Percentiles rank a stretch among this genome's conserved stretches.
Conservation (phyloP, 2,329 filamentous ascomycete genomes). For the Alternaria hordeiaustralica region DNA sequence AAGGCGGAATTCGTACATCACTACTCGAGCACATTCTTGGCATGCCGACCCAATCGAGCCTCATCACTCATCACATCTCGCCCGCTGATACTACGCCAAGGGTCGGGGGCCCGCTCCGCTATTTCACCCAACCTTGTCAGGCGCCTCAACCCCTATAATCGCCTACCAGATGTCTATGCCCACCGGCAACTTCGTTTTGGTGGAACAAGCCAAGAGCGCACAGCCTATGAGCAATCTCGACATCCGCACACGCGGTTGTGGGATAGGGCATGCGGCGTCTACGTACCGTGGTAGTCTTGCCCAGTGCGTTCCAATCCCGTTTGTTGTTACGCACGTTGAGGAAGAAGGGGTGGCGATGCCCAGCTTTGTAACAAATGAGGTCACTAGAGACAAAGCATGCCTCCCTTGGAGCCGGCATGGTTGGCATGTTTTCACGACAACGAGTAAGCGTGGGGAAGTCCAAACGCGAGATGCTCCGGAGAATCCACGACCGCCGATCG, state of each 20-base stretch:
- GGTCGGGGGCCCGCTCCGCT: constrained; percentile 31
- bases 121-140: constrained; percentile 16
- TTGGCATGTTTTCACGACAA: constrained; percentile 9
- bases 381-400: background rate
- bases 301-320: constrained; percentile 7
- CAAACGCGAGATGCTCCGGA: constrained; percentile 24
- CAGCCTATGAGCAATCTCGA: constrained; percentile 18
- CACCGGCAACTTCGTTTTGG: constrained; percentile 10
- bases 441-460: constrained; percentile 15
- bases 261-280: constrained; percentile 9
- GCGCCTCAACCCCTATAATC: constrained; percentile 22
- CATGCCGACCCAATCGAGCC: constrained; percentile 26
- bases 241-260: constrained; percentile 11
- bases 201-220: constrained; percentile 17
- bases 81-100: constrained; percentile 31
- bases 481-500: constrained; percentile 18
- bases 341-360: constrained; percentile 2
- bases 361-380: constrained; percentile 1
- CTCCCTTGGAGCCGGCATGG: constrained; percentile 1
- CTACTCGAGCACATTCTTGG: constrained; percentile 22
- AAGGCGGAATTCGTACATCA: constrained; percentile 34
- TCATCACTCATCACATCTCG: constrained; percentile 10
- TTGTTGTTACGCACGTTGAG: constrained; percentile 21
- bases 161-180: constrained; percentile 2
- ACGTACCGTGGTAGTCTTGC: constrained; percentile 22